Evolutionary conservation across 2,329 filamentous ascomycete genomes (phyloP), one percentile per base, ranked within the genome.

Genomic region (Alternaria sp.): DNA sequence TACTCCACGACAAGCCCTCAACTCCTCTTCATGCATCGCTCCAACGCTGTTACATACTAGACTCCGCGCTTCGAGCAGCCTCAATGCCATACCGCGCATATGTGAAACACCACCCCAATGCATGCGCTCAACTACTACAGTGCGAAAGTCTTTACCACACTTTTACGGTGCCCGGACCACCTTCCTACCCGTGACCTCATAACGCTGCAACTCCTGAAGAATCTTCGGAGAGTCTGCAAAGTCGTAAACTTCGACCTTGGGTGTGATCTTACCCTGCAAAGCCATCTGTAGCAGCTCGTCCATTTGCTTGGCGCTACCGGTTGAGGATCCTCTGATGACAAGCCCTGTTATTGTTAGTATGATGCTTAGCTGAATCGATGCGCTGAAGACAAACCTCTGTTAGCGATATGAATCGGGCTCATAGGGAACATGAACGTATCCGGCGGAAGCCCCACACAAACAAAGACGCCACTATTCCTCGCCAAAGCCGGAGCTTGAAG

Each of bases 371-470:
- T 15, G 7, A 44, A 9, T 19, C 8, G 6, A 23, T 12, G n/a
- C n/a, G n/a, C 15, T 2, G 23, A 26, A 12, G 17, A 63, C 69
- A 54, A 62, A 80, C 81, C 82, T 68, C 79, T 80, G 25, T 83
- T 81, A 40, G 82, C 81, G 55, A 84, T 84, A 28, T 83, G 80
- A 23, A 85, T 80, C 1, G 83, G 83, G 6, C 80, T 81, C 63
- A 83, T 82, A 6, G 82, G 82, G 17, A 85, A 74, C 66, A 78
- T 78, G 64, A 82, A 84, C 4, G 77, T 78, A 5, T 76, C 70
- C 50, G 79, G 82, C 10, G 83, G 83, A 40, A 84, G 76, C 2
- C 83, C 83, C 5, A 84, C 82, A 32, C 83, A 84, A 2, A 84
- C 82, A 36, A 84, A 76, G 0, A 83, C 83, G 0, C 83, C 83